Evolutionary conservation across 768 basidiomycete species (phyloP).

Genomic region (Lactifluus piperatus): DNA sequence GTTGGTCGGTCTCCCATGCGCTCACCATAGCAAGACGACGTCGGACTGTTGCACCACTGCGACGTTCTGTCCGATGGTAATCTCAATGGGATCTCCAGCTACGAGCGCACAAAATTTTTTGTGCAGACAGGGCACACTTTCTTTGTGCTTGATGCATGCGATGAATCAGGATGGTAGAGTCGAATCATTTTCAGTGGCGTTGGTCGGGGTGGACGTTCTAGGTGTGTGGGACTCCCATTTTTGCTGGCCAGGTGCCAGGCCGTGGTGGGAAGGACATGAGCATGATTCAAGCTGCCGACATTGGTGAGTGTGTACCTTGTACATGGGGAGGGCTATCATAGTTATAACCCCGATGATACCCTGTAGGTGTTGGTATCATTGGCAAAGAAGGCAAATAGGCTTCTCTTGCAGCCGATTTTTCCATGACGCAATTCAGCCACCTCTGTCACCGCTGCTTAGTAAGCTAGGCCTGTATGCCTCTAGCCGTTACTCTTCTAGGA

Average conservation of each 20-base stretch:
- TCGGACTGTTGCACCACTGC: slow-evolving; percentile 64
- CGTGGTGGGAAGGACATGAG: slow-evolving; percentile 97
- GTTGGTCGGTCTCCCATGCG: no score
- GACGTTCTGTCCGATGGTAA: slow-evolving; percentile 63
- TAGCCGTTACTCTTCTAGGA: no score
- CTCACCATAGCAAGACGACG: slow-evolving; percentile 84
- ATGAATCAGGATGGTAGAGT: slow-evolving; percentile 72
- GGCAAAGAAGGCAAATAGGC: slow-evolving; percentile 99
- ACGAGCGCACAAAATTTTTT: slow-evolving; percentile 52
- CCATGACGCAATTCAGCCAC: slow-evolving; percentile 92
- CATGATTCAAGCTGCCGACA: slow-evolving; percentile 99
- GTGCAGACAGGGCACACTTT: slow-evolving; percentile 60
- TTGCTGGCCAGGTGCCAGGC: slow-evolving; percentile 21
- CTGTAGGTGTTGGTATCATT: slow-evolving; percentile 86
- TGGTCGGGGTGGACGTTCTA: slow-evolving; percentile 60
- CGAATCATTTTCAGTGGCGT: slow-evolving; percentile 43
- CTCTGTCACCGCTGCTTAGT: no score
- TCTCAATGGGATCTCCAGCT: slow-evolving; percentile 56
- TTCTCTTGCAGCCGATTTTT: slow-evolving; percentile 97
- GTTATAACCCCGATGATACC: slow-evolving; percentile 22
- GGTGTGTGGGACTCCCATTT: slow-evolving; percentile 68
- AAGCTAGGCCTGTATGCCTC: no score
- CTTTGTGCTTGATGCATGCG: slow-evolving; percentile 77
- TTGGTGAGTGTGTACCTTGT: slow-evolving; percentile 52
- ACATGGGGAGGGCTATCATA: background rate